Percentiles rank a stretch among this genome's conserved stretches.
Conservation (phyloP, 495 filamentous ascomycete species). For the Penicillium cinerascens region DNA sequence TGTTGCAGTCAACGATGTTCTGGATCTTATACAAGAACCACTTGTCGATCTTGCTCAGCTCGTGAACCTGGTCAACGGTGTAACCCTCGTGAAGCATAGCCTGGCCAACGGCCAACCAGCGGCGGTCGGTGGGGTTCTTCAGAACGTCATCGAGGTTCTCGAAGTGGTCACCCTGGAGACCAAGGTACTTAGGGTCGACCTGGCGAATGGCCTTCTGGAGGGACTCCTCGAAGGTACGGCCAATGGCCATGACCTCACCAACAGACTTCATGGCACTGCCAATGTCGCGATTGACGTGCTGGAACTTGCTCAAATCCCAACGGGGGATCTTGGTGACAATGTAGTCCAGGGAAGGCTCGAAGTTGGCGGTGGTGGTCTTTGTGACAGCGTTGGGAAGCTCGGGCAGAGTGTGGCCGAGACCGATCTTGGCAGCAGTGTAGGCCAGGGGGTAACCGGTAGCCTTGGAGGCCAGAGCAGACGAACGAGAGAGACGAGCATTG, state of each 20-base stretch:
- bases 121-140: conserved; percentile 85
- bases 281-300: conserved; percentile 96
- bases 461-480: conserved; percentile 92
- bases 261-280: conserved; percentile 98
- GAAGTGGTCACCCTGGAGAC: conserved; percentile 94
- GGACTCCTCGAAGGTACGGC: conserved; percentile 96
- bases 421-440: conserved; percentile 96
- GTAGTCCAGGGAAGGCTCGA: conserved; percentile 95
- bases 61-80: conserved; percentile 83
- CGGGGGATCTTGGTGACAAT: conserved; percentile 97
- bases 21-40: conserved; percentile 99
- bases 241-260: conserved; percentile 98
- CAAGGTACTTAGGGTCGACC: conserved; percentile 86
- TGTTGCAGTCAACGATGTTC: conserved; percentile 88
- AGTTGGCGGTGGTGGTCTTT: conserved; percentile 97
- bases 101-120: conserved; percentile 96
- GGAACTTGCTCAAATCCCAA: conserved; percentile 97
- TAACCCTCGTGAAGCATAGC: conserved; percentile 97
- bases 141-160: conserved; percentile 88
- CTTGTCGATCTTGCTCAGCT: conserved; percentile 96
- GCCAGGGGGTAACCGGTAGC: conserved; percentile 95
- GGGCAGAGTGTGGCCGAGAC: conserved; percentile 87
- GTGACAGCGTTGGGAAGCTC: conserved; percentile 97
- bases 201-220: conserved; percentile 97
- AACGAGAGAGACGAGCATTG: conserved; percentile 92